Base-by-base conservation (phyloP, 768 basidiomycete genomes). In the Rickenella mellea region DNA sequence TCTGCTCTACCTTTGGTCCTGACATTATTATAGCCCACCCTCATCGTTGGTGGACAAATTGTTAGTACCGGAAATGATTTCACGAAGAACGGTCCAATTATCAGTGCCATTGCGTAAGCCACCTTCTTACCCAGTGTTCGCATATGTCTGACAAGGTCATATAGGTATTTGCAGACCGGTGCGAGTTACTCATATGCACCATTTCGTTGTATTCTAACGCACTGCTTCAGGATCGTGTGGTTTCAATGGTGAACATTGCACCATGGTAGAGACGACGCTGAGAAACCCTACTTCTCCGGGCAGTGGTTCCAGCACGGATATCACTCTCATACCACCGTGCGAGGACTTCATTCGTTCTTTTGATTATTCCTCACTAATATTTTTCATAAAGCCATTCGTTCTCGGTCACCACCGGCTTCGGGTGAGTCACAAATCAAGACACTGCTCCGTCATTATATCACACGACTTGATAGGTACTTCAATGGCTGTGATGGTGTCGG, bases 211-310 rank as follows among this genome's bases (percentile, higher is more conserved):
- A 4, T 17, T 12, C 19, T 4, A 29, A 6, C 39, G 4, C 20
- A 35, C 21, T 42, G 17, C 17, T 39, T 36, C 47, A 55, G 62
- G 62, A 7, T 26, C 22, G 12, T 65, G 63, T 29, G 61, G 61
- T 2, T 56, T 56, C 44, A 62, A 64, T 40, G 64, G 64, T 3
- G 64, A 66, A 40, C 49, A 57, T 4, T 66, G 65, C 49, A 60
- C 58, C 14, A 32, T 59, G 12, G 46, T 66, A 17, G 63, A 65
- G 45, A 56, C 55, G 5, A 62, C 55, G 17, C 52, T 66, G n/a
- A 36, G 33, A 3, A 65, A 66, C 46, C 63, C 64, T 1, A 55
- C 54, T 7, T 44, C 45, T 19, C 48, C 57, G 5, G 63, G 62
- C 8, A 51, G 54, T 39, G 61, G 61, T 20, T 66, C 65, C 8